Base-by-base conservation (phyloP, 2,329 filamentous ascomycete genomes). In the Orbilia blumenaviensis region DNA sequence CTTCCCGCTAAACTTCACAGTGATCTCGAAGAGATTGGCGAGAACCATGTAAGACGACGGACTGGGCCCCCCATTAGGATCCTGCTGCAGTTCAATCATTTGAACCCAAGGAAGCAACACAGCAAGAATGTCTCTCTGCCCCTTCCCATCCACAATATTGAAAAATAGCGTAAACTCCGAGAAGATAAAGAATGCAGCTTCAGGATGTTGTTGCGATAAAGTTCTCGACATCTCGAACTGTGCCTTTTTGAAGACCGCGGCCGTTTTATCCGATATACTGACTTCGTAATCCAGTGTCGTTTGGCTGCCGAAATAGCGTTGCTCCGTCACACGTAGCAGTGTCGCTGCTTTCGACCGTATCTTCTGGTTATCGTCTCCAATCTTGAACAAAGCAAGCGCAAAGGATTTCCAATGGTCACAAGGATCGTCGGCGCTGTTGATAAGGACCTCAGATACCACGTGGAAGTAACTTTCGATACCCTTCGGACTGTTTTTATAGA, bases 211-310 rank as follows among this genome's bases (percentile, higher is more conserved):
- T 80, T 92, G 92, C 0, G 94, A 92, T 41, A 99, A 87, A 18
- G 94, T 88, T 80, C 94, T 93, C 0, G 95, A 98, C 21, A 96
- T 96, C 81, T 98, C 94, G 79, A 97, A 98, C 81, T 99, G 95
- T 0, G 96, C 95, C 48, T 96, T 86, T 84, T 99, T 99, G 84
- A 98, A 99, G 1, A 99, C 94, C 0, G 94, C 94, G 79, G 96
- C 96, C 0, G 96, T 99, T 84, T 97, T 98, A 84, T 99, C 96
- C 0, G 94, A 96, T 71, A 99, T 95, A 82, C 94, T 97, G 80
- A 99, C 98, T 81, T 99, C 95, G 73, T 97, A 96, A 82, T 99
- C 95, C 81, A 97, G 93, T 5, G 99, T 89, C 81, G 96, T 96
- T 0, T 94, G 97, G 78, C 89, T 95, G 78, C 92, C 91, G 78